Base-by-base conservation (phyloP, 371 early-diverging fungal species). In the Synchytrium microbalum region DNA sequence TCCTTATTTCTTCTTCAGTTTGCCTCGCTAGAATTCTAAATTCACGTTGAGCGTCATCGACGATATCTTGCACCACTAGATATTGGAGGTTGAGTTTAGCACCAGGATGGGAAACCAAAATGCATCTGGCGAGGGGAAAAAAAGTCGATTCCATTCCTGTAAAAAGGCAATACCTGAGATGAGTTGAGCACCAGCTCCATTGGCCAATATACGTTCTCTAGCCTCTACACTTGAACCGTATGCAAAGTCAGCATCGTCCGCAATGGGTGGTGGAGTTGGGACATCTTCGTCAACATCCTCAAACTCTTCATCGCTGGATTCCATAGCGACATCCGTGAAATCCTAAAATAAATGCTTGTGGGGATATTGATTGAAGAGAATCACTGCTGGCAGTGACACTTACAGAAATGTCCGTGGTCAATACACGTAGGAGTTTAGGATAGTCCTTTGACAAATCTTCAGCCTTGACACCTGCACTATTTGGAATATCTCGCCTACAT, bases 401-500 rank as follows among this genome's bases (percentile, higher is more conserved):
- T 38, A 38, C 46, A 5, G 46, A 5, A 10, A 19, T 38, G 5
- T 38, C 46, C 5, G 19, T 38, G 46, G 46, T 38, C 46, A 38
- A 38, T 19, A 38, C 5, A 5, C 46, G 46, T 10, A 10, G 19
- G 46, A 38, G 46, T 38, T 38, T 38, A 10, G 46, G 46, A 38
- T 38, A 38, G 46, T 38, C 46, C 46, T 38, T 38, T 5, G 10
- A 38, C 19, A 38, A 38, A 38, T 38, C 46, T 38, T 38, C 46
- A 5, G 46, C 46, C 19, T 38, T 38, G 10, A 38, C 19, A 10
- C 46, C 46, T 5, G 46, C 46, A 5, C 10, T 38, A 19, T 38
- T 38, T 38, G 46, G 46, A 38, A 92, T 80, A n/a, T 85, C 83
- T 2, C 79, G 57, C 65, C 83, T 82, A 0, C 92, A 94, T 2